Evolutionary conservation across 225 moss, liverwort and hornwort genomes (phyloP).

Genomic region (Antitrichia curtipendula): DNA sequence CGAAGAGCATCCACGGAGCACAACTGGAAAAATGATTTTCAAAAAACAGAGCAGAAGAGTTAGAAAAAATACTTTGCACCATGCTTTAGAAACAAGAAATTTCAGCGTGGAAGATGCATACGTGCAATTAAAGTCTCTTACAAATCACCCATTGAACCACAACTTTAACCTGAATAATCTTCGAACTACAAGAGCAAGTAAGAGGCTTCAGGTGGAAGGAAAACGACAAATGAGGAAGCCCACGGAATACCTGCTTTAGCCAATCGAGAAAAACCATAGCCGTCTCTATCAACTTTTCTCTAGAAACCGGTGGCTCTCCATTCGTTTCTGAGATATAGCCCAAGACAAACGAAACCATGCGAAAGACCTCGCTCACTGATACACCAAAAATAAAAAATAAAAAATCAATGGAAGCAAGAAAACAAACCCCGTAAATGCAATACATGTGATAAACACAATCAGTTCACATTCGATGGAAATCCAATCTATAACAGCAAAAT

Average conservation of each 20-base stretch:
- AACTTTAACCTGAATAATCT: neutral
- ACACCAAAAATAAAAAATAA: too few relatives aligned
- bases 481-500: neutral
- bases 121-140: neutral
- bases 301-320: slow-evolving; percentile 1
- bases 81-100: neutral
- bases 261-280: slow-evolving; percentile 51
- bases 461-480: neutral
- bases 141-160: neutral
- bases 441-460: neutral
- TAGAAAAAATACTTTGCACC: neutral
- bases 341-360: slow-evolving; percentile 14
- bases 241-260: slow-evolving; percentile 49
- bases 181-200: neutral
- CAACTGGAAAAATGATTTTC: slow-evolving; percentile 30
- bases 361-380: slow-evolving; percentile 27
- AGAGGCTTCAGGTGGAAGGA: neutral
- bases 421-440: neutral
- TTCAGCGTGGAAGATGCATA: neutral
- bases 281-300: slow-evolving; percentile 5
- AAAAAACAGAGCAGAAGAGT: neutral
- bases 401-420: neutral
- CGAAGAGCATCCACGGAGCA: slow-evolving; percentile 79
- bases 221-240: neutral
- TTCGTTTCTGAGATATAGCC: slow-evolving; percentile 7